Conservation (phyloP, 192 early-diverging fungal genomes). For the Backusella tuberculispora region DNA sequence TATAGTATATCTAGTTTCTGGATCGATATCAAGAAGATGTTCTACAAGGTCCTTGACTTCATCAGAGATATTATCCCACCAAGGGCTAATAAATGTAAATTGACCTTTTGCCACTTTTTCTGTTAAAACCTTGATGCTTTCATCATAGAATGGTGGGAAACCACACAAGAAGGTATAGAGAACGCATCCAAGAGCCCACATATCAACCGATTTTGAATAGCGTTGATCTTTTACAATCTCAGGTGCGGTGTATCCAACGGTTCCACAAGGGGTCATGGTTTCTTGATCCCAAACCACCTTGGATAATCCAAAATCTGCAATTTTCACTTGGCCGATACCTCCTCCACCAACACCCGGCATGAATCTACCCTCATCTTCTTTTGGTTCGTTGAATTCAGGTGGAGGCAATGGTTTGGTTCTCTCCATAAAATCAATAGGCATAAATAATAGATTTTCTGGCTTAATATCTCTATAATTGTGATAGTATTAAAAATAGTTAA, state of each 20-base stretch:
- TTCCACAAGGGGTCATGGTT: constrained; percentile 91
- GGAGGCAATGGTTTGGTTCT: constrained; percentile 32
- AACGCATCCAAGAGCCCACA: constrained; percentile 88
- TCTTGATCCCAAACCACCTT: constrained; percentile 85
- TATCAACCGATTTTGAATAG: constrained; percentile 83
- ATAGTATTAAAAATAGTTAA: neutral
- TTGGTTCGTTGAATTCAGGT: constrained; percentile 62
- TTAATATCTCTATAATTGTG: constrained; percentile 78
- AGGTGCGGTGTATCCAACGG: constrained; percentile 91
- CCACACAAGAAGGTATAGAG: constrained; percentile 81
- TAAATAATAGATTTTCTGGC: constrained; percentile 88
- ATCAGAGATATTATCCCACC: constrained; percentile 88
- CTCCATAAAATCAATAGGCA: constrained; percentile 67
- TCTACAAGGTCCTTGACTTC: constrained; percentile 76
- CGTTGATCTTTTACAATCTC: constrained; percentile 86
- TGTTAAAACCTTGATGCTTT: constrained; percentile 74
- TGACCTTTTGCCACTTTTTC: constrained; percentile 87
- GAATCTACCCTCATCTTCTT: constrained; percentile 78
- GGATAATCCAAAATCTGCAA: constrained; percentile 91
- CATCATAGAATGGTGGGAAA: constrained; percentile 85
- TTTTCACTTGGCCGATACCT: constrained; percentile 83
- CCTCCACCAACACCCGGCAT: constrained; percentile 76
- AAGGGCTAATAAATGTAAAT: constrained; percentile 84
- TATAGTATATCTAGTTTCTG: constrained; percentile 74
- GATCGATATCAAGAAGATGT: constrained; percentile 70